Conservation (phyloP, 1,284 basidiomycete species). For the Boletus smithii region DNA sequence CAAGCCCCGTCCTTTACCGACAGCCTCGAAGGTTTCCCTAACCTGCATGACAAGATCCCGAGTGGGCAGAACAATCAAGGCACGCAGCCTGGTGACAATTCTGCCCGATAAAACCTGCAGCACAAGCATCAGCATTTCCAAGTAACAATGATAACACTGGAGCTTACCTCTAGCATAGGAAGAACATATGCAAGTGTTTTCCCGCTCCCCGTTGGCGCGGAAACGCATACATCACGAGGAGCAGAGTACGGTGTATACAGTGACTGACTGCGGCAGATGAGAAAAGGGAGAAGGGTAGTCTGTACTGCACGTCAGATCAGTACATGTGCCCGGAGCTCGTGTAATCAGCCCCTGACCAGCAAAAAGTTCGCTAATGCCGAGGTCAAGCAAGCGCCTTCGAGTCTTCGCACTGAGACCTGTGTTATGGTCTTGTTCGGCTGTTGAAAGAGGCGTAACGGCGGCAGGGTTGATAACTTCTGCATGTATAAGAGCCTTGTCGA, state of each 20-base stretch:
- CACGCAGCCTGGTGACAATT: constrained; percentile 82
- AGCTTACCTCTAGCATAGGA: constrained; percentile 81
- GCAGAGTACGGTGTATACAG: constrained; percentile 73
- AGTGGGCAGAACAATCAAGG: constrained; percentile 90
- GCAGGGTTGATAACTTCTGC: constrained; percentile 71
- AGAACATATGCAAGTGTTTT: constrained; percentile 95
- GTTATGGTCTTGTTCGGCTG: constrained; percentile 38
- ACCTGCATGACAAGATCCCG: constrained; percentile 95
- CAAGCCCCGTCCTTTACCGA: constrained; percentile 83
- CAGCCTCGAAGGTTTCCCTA: constrained; percentile 82
- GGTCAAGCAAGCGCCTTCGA: constrained; percentile 60
- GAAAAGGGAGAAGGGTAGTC: constrained; percentile 75
- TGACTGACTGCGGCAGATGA: constrained; percentile 48
- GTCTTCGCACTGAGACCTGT: constrained; percentile 61
- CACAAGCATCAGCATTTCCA: constrained; percentile 1
- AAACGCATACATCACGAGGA: constrained; percentile 88
- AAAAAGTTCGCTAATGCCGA: constrained; percentile 81
- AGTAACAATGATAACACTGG: constrained; percentile 3
- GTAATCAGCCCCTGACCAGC: constrained; percentile 58
- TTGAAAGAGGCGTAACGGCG: constrained; percentile 46
- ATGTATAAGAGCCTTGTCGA: constrained; percentile 70
- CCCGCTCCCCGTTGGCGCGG: constrained; percentile 95
- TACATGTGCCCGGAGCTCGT: background rate
- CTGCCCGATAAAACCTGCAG: constrained; percentile 68
- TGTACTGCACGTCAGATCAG: constrained; percentile 57